Evolutionary conservation across 106 monocot species (phyloP).

Genomic region (Triglochin maritima): DNA sequence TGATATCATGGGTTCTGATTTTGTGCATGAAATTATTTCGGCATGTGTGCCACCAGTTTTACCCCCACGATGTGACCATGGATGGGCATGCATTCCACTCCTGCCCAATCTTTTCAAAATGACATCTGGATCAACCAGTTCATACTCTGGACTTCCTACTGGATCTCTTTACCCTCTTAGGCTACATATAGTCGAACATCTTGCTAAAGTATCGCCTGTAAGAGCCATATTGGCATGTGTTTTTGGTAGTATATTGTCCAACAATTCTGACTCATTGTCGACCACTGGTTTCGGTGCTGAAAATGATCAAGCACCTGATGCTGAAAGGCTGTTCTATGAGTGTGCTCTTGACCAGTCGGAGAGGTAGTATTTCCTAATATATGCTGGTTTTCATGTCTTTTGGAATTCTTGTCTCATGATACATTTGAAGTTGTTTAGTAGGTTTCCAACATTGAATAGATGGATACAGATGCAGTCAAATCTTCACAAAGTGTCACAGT

Average conservation of each 20-base stretch:
- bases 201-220: slow-evolving; percentile 84
- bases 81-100: slow-evolving; percentile 86
- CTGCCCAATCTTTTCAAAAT: slow-evolving; percentile 32
- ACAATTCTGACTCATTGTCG: slow-evolving; percentile 25
- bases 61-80: slow-evolving; percentile 63
- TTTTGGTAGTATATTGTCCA: slow-evolving; percentile 78
- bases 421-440: slow-evolving; percentile 13
- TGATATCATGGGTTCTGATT: slow-evolving; percentile 87
- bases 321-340: slow-evolving; percentile 75
- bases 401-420: neutral
- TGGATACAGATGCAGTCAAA: slow-evolving; percentile 99
- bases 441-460: slow-evolving; percentile 88
- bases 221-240: slow-evolving; percentile 91
- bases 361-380: slow-evolving; percentile 33
- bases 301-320: slow-evolving; percentile 42
- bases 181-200: slow-evolving; percentile 69
- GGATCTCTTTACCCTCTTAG: slow-evolving; percentile 68
- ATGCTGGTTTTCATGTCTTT: neutral
- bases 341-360: slow-evolving; percentile 93
- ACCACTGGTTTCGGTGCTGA: slow-evolving; percentile 26
- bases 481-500: slow-evolving; percentile 79
- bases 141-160: slow-evolving; percentile 20
- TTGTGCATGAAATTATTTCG: slow-evolving; percentile 93
- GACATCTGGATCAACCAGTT: slow-evolving; percentile 13
- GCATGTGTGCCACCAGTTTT: slow-evolving; percentile 98